phyloP scores from a whole-genome alignment of 306 rosid genomes.

The Fragaria vesca region DNA sequence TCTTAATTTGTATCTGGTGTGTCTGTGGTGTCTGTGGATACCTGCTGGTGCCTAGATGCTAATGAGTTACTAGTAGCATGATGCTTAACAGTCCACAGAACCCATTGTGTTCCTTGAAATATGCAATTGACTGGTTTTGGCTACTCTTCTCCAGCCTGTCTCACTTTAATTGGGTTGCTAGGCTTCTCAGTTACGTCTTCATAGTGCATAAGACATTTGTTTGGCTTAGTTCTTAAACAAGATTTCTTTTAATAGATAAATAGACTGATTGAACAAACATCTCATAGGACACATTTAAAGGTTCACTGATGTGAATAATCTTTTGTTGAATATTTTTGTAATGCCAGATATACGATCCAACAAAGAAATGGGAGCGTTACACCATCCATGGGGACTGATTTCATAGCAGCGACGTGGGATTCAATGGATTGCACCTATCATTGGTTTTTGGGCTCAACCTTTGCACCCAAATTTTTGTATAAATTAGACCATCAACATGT shows the following conservation, averaged over 20 bases:
- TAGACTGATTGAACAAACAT: neutral
- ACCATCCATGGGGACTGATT: conserved; percentile 41
- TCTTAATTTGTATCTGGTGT: neutral
- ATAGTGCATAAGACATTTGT: neutral
- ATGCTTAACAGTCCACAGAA: neutral
- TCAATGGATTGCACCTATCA: neutral
- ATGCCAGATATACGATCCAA: conserved; percentile 37
- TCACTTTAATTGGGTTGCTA: neutral
- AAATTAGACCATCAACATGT: neutral
- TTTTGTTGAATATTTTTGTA: neutral
- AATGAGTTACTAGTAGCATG: neutral
- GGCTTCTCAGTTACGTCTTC: neutral
- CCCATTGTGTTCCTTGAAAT: neutral
- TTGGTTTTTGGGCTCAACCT: neutral
- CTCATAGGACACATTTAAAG: neutral
- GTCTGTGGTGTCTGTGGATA: neutral
- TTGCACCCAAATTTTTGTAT: neutral
- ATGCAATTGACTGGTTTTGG: neutral
- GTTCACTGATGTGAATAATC: neutral
- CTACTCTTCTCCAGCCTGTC: neutral
- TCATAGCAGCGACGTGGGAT: neutral
- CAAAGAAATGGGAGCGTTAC: conserved; percentile 44
- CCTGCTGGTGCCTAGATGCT: neutral
- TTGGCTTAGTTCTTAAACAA: neutral
- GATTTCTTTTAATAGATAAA: neutral